Base-by-base conservation (phyloP, 169 alveolate species). In the Eimeria acervulina region DNA sequence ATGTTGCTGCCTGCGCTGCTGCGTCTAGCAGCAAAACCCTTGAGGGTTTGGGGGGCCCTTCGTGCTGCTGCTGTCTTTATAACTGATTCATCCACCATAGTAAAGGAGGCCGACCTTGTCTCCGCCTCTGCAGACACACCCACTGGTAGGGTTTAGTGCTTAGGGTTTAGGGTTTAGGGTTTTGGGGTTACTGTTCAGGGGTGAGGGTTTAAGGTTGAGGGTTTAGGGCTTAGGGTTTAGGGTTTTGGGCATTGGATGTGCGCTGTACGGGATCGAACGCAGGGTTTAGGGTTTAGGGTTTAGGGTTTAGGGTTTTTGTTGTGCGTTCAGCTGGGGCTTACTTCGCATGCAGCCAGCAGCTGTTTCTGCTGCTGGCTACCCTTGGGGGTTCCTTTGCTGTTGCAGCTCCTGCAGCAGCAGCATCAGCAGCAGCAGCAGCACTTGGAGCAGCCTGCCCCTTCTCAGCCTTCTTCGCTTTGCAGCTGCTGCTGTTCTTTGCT, bases 341-440 rank as follows among this genome's bases (percentile, higher is more conserved):
- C 55, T 76, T 76, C 59, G 2, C 87, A 7, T 36, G 59, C 15
- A 26, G 59, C 59, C 87, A 76, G 87, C 87, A 76, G 59, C 87
- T 76, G 55, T 76, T 76, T 76, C 36, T 76, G 87, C 59, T 76
- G 87, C 87, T 33, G 31, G 10, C 19, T 26, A 38, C 59, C 33
- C n/a, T 33, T 3, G 87, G 61, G 55, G 87, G 87, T 33, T 36
- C 87, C 12, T 55, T 59, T 33, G 44, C 44, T 33, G 87, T 76
- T 76, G 87, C 55, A 6, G 33, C 44, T 13, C 19, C 87, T 10
- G 87, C 87, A 4, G 87, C 87, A 7, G 87, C 87, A 36, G 87
- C 87, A 36, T 2, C 87, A 76, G 51, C 87, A 40, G 87, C 87
- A 76, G 87, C 87, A 38, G 87, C 87, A 40, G 87, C 87, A 76